Base-by-base conservation (phyloP, 2,329 filamentous ascomycete genomes). In the Aspergillus floridensis region DNA sequence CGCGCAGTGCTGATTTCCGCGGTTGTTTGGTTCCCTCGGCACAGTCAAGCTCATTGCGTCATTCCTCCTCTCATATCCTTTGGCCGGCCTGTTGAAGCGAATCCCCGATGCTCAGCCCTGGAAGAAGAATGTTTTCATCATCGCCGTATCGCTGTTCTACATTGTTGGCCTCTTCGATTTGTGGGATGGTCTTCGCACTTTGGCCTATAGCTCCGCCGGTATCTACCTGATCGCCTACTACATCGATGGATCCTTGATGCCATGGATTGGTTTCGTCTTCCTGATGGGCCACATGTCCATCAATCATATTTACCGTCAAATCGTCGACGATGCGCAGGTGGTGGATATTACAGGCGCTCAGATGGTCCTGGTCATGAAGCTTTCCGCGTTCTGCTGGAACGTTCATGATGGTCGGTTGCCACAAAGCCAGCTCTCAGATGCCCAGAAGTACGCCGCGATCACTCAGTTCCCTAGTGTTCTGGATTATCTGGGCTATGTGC, bases 281-380 rank as follows among this genome's bases (percentile, higher is more conserved):
- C 80, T 96, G 59, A 98, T 99, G 93, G 88, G 88, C 57, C 93
- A 99, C 77, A 91, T 98, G 89, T 93, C 93, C 49, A 75, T 93
- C 69, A 96, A 87, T 74, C 95, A 99, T 75, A 88, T 99, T 63
- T 80, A 86, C 59, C 90, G 96, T 44, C 92, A 96, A 75, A 84
- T 87, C 44, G 79, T 84, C 44, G 82, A 89, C 66, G 82, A 86
- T 62, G 85, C 90, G 0, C 82, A 84, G 44, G 77, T 79, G 1
- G 82, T 96, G 60, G 95, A 99, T 74, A 93, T 99, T 66, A 97
- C 93, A 0, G 93, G 84, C 61, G 92, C 93, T 1, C 95, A 99
- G 76, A 99, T 99, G 95, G 95, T 99, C 35, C 79, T 98, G 67
- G 88, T 98, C 63, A 99, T 99, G 92, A 99, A 99, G 77, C 86